Base-by-base conservation (phyloP, 139 green algal genomes). In the Micractinium sp. region DNA sequence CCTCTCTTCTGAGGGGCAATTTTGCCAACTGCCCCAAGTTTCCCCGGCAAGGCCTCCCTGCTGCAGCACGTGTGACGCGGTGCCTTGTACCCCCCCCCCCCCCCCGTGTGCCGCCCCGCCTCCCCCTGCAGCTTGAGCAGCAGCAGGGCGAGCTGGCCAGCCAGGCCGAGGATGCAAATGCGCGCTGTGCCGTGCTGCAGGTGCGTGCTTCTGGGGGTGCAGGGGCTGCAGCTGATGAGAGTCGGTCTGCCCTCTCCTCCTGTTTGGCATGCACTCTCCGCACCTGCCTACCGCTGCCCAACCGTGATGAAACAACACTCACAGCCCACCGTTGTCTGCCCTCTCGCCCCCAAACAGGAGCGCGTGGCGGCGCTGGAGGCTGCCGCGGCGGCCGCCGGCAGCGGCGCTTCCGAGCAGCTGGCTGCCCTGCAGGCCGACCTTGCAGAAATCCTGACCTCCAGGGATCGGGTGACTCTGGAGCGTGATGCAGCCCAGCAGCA, bases 81-180 rank as follows among this genome's bases (percentile, higher is more conserved):
- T n/a, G 23, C 67, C 23, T 75, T 69, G 19, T n/a, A n/a, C 2
- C 5, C 33, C 14, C 3, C 29, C 3, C n/a, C 16, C 2, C 73
- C n/a, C 3, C 75, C 19, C 75, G 0, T 60, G 4, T 33, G 22
- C 61, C 82, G 1, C 35, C 36, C 60, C n/a, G n/a, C 60, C 19
- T 23, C 14, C 2, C 29, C 19, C 20, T 66, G 77, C 77, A 84
- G 87, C 66, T 81, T 47, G 73, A 90, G 53, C 87, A 85, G 87
- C 87, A 76, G 76, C 18, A 74, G 25, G n/a, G 25, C 19, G 73
- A 83, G 85, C 20, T 38, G 47, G 20, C 41, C 1, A 25, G 29
- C 27, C 67, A 66, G 67, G 38, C 63, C 63, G 63, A 81, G 38
- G 82, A 31, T 23, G 82, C 61, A 22, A 35, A 61, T 13, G 56